Evolutionary conservation across 2,329 filamentous ascomycete genomes (phyloP).

Genomic region (Venturia effusa): DNA sequence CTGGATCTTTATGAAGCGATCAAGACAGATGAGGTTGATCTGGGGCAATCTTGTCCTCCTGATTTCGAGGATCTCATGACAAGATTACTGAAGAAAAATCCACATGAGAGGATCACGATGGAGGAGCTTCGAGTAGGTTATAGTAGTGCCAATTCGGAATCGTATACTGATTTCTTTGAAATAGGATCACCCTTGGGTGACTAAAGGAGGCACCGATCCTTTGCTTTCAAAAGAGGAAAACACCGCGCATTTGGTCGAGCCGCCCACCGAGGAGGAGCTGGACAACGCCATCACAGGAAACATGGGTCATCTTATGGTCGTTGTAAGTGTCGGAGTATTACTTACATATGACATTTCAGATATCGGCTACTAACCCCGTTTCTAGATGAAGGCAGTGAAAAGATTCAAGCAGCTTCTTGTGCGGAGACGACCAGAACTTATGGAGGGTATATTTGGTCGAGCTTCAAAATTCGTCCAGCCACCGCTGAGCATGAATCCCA

Average conservation of each 20-base stretch:
- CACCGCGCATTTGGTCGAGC: constrained; percentile 65
- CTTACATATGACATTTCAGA: not conserved
- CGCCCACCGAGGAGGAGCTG: constrained; percentile 82
- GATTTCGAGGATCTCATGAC: constrained; percentile 65
- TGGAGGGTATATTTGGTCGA: constrained; percentile 50
- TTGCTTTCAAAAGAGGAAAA: constrained; percentile 79
- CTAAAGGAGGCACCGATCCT: constrained; percentile 63
- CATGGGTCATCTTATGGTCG: constrained; percentile 74
- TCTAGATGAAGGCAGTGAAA: constrained; percentile 76
- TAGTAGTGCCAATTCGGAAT: constrained; percentile 11
- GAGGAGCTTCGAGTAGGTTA: constrained; percentile 65
- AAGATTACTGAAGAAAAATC: constrained; percentile 73
- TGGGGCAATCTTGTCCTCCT: constrained; percentile 54
- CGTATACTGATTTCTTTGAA: not conserved
- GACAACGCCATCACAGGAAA: constrained; percentile 83
- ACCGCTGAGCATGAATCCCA: constrained; percentile 40
- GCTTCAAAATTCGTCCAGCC: constrained; percentile 48
- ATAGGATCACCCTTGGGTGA: constrained; percentile 90
- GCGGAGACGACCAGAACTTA: constrained; percentile 40
- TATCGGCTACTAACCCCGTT: not conserved
- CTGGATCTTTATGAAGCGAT: constrained; percentile 88
- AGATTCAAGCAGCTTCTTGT: constrained; percentile 72
- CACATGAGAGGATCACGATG: constrained; percentile 73
- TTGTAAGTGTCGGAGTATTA: constrained; percentile 41
- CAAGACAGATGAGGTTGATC: constrained; percentile 52